phyloP scores from a whole-genome alignment of 164 flowering plant species.

The Magnolia changhungtana region DNA sequence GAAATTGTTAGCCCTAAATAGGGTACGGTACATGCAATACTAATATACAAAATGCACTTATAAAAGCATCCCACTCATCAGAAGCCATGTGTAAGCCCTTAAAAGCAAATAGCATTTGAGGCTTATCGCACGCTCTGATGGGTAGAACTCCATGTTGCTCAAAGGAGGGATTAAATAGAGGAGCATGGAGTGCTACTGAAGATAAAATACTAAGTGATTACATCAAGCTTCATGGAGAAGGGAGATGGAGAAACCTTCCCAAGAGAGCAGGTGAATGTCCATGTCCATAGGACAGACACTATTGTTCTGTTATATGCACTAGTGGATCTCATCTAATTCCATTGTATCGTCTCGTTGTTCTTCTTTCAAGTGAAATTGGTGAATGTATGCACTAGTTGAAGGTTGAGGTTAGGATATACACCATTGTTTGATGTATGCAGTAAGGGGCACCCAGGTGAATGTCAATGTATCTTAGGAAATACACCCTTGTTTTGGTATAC shows the following conservation, averaged over 20 bases:
- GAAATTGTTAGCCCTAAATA: neutral
- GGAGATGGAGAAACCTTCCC: constrained; percentile 32
- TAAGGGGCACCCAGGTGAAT: too few species aligned
- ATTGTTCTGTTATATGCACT: neutral
- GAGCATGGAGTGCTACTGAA: constrained; percentile 33
- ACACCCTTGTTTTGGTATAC: too few species aligned
- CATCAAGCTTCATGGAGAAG: constrained; percentile 27
- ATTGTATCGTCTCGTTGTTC: neutral
- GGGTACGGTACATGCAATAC: neutral
- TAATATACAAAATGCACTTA: neutral
- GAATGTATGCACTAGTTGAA: too few species aligned
- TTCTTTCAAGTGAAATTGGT: neutral
- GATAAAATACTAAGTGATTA: constrained; percentile 23
- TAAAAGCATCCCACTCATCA: neutral
- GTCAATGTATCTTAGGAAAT: too few species aligned
- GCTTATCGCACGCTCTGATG: constrained; percentile 10
- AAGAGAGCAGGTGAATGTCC: constrained; percentile 22
- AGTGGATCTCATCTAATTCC: neutral
- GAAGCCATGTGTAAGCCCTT: neutral
- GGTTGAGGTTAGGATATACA: too few species aligned
- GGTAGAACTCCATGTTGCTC: constrained; percentile 31
- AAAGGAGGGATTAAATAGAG: constrained; percentile 27
- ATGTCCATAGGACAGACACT: neutral
- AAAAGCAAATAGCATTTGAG: neutral
- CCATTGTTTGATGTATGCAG: too few species aligned